A percentile compares a stretch with the other conserved stretches of the same genome.
phyloP scores from a whole-genome alignment of 768 basidiomycete species.

The Sarcodon aspratus region DNA sequence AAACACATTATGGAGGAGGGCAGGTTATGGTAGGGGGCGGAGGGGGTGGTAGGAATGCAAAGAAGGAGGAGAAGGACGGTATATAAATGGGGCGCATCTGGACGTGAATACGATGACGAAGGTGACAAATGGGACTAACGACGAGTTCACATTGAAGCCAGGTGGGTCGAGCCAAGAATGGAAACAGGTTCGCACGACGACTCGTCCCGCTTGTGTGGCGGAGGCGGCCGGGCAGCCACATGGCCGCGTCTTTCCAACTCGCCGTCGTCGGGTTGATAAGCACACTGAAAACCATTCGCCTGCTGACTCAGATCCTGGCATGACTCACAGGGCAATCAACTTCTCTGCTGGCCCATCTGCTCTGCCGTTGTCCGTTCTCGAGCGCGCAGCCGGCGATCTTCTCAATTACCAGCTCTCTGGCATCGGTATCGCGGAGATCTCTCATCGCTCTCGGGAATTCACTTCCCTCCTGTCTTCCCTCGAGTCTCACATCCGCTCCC shows the following conservation, averaged over 20 bases:
- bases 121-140: too few species aligned
- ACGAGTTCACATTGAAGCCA: too few species aligned
- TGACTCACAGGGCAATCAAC: slow-evolving; percentile 51
- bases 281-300: too few species aligned
- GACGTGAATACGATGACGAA: too few species aligned
- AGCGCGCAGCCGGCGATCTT: slow-evolving; percentile 75
- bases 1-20: slow-evolving; percentile 10
- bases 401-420: slow-evolving; percentile 86
- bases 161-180: too few species aligned
- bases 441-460: slow-evolving; percentile 91
- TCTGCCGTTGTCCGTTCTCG: slow-evolving; percentile 73
- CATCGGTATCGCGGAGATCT: slow-evolving; percentile 93
- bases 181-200: too few species aligned
- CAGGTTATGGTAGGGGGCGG: neutral
- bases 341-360: slow-evolving; percentile 94
- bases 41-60: neutral
- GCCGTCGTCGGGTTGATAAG: too few species aligned
- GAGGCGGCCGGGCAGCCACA: too few species aligned
- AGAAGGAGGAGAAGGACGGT: neutral
- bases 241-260: too few species aligned
- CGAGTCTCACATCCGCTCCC: slow-evolving; percentile 56
- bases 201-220: too few species aligned
- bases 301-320: too few species aligned
- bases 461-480: slow-evolving; percentile 50
- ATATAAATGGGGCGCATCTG: too few species aligned